A percentile compares a stretch with the other conserved stretches of the same genome.
phyloP scores from a whole-genome alignment of 2,329 filamentous ascomycete species.

The Celoporthe dispersa region DNA sequence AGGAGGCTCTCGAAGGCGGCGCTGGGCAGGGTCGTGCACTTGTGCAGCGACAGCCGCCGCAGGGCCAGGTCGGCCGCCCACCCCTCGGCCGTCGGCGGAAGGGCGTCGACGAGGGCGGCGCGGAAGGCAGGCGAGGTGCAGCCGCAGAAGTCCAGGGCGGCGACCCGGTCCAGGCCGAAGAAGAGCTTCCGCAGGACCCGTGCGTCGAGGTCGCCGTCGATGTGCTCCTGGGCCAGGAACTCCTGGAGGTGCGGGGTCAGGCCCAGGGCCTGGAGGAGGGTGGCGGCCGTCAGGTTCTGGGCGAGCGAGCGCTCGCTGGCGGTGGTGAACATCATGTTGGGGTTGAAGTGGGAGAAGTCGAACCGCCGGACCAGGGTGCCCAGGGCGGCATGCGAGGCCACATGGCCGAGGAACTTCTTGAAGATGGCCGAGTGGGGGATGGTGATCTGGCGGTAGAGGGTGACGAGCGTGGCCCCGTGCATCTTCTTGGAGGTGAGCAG shows the following conservation, averaged over 20 bases:
- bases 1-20: conserved; percentile 71
- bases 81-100: conserved; percentile 46
- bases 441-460: conserved; percentile 79
- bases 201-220: conserved; percentile 75
- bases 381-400: conserved; percentile 67
- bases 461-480: conserved; percentile 73
- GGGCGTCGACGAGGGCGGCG: conserved; percentile 61
- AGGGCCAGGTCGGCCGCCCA: conserved; percentile 60
- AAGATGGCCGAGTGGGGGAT: conserved; percentile 85
- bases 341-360: conserved; percentile 87
- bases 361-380: conserved; percentile 78
- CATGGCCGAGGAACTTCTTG: conserved; percentile 75
- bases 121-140: conserved; percentile 73
- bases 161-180: conserved; percentile 65
- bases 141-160: conserved; percentile 77
- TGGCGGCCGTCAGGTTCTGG: conserved; percentile 75
- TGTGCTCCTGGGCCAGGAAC: conserved; percentile 79
- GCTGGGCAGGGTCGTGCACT: conserved; percentile 73
- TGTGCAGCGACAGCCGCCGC: conserved; percentile 74
- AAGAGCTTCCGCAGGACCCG: conserved; percentile 73
- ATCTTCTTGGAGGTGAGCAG: conserved; percentile 76
- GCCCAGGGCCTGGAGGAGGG: conserved; percentile 71
- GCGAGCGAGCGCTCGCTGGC: conserved; percentile 76
- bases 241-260: conserved; percentile 76
- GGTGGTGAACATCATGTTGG: conserved; percentile 74